Conservation (phyloP, 768 basidiomycete species). For the Auricularia heimuer region DNA sequence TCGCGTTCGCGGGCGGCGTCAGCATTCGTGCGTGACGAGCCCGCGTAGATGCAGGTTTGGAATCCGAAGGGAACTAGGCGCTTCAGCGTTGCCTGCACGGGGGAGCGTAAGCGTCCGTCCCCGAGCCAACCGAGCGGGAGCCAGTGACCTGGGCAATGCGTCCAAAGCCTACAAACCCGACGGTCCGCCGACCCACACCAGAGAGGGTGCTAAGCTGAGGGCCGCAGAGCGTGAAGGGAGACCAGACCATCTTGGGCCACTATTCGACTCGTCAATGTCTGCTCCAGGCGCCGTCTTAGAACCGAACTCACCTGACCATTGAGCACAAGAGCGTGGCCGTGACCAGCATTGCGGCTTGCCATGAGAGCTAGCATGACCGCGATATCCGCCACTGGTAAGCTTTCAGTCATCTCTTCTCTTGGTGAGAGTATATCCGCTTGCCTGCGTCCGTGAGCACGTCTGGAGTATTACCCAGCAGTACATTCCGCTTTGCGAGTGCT, state of each 20-base stretch:
- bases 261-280: slow-evolving; percentile 20
- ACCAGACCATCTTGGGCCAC: slow-evolving; percentile 77
- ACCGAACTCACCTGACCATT: slow-evolving; percentile 46
- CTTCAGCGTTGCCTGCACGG: slow-evolving; percentile 50
- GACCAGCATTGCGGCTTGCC: slow-evolving; percentile 75
- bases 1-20: slow-evolving; percentile 18
- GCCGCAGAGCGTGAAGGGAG: slow-evolving; percentile 79
- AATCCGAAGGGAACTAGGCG: slow-evolving; percentile 79
- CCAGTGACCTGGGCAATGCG: slow-evolving; percentile 54
- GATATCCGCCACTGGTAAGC: slow-evolving; percentile 74
- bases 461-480: slow-evolving; percentile 85
- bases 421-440: slow-evolving; percentile 14
- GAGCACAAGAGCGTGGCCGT: slow-evolving; percentile 54
- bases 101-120: neutral
- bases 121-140: neutral
- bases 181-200: slow-evolving; percentile 43
- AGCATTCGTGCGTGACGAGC: slow-evolving; percentile 33
- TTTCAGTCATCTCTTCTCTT: neutral
- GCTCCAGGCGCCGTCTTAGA: neutral
- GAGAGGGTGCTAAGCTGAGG: slow-evolving; percentile 42
- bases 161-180: slow-evolving; percentile 92
- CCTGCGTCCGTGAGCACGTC: slow-evolving; percentile 91
- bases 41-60: slow-evolving; percentile 59
- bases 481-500: slow-evolving; percentile 45
- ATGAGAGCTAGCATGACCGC: slow-evolving; percentile 87